Evolutionary conservation across 768 basidiomycete species (phyloP), one percentile per base, ranked within the genome.

Genomic region (Auricularia heimuer): DNA sequence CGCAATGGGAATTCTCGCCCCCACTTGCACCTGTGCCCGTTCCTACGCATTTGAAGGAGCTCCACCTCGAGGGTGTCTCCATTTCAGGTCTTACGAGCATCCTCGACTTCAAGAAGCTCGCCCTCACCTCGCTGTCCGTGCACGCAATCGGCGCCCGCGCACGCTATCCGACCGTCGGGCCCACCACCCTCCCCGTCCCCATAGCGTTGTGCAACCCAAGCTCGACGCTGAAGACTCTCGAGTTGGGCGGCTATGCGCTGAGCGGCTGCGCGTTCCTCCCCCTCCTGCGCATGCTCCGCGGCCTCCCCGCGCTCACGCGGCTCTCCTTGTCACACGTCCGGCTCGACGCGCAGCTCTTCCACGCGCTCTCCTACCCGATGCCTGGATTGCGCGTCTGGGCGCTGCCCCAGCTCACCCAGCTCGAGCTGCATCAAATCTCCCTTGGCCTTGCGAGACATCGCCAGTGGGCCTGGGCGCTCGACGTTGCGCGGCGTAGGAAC

Each of bases 271-370:
- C 56, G 56, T 60, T 60, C 56, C 56, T 60, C 24, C 56, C 56
- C 6, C 34, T 60, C 14, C 24, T 60, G 29, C 56, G 56, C 29
- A 60, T 60, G 56, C 7, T 60, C 8, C 56, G 56, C 56, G 56
- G 56, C 56, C 29, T 60, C 8, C 56, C 56, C 7, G 18, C 8
- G 7, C 56, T 60, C 24, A 60, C 56, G 56, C 56, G 56, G 0
- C 24, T 60, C 29, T 21, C 56, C 10, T 29, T 60, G 24, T 60
- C 56, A 0, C 56, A 60, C 29, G 56, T 60, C 1, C 56, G 56
- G 4, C 56, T 60, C 56, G 56, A 60, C 56, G 56, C 56, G 0
- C 56, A 60, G 29, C 56, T 60, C 56, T 60, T 60, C 56, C 56
- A 60, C 24, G 1, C 56, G 56, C 56, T 60, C 24, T 14, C 21